These are phyloP conservation scores for carrot (Daucus carota) DNA, from an alignment of 129 eudicot genomes.

Conservation along the genomic window DNA sequence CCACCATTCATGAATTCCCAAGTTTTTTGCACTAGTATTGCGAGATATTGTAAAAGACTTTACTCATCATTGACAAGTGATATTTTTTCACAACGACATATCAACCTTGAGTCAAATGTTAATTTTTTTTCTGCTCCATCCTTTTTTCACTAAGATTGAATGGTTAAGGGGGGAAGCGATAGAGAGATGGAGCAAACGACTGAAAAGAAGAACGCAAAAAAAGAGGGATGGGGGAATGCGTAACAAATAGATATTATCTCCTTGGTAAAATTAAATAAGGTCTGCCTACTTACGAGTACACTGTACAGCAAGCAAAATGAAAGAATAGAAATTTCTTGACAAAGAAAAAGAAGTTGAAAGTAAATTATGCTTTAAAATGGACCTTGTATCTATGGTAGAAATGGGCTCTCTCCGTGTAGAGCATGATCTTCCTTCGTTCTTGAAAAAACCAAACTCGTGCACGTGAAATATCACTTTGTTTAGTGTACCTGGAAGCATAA, in stretches of 20 bases:
- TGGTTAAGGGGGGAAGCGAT: not conserved
- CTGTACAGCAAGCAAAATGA: too few species aligned
- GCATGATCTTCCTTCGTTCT: slow-evolving; percentile 66
- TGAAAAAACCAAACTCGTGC: slow-evolving; percentile 75
- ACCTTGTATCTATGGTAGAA: slow-evolving; percentile 92
- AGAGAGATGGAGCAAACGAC: not conserved
- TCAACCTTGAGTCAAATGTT: not conserved
- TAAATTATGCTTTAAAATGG: not conserved
- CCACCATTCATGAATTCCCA: not conserved
- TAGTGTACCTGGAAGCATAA: slow-evolving; percentile 41
- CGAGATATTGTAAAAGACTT: not conserved
- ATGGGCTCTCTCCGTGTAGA: slow-evolving; percentile 93
- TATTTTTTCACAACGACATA: not conserved
- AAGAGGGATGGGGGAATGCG: not conserved
- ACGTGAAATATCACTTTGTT: slow-evolving; percentile 65
- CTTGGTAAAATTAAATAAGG: not conserved
- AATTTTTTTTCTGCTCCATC: not conserved
- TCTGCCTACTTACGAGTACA: not conserved
- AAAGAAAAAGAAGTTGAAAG: not conserved
- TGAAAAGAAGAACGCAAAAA: not conserved
- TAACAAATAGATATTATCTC: not conserved
- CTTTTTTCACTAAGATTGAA: not conserved
- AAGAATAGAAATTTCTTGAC: too few species aligned
- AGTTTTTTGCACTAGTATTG: not conserved
- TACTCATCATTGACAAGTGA: not conserved